Evolutionary conservation across 1,284 basidiomycete species (phyloP).

Genomic region (Thelephora terrestris): DNA sequence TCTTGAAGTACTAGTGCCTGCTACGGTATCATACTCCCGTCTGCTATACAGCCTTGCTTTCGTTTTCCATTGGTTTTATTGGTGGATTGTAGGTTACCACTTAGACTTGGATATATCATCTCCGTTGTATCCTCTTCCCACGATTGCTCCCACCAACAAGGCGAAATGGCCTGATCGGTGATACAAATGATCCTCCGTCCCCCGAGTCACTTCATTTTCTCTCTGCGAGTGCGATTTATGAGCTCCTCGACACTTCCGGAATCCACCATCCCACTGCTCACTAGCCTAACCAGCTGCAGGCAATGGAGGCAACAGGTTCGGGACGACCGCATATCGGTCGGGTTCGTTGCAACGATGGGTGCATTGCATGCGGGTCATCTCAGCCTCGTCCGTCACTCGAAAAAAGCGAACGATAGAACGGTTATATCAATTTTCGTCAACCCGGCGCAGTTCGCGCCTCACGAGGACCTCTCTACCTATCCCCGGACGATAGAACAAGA

Average conservation of each 20-base stretch:
- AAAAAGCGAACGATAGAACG: slow-evolving; percentile 76
- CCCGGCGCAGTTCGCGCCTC: slow-evolving; percentile 93
- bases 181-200: too few species aligned
- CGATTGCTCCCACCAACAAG: too few species aligned
- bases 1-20: too few species aligned
- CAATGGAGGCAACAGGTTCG: slow-evolving; percentile 68
- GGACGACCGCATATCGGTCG: slow-evolving; percentile 58
- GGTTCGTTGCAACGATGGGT: slow-evolving; percentile 96
- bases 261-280: slow-evolving; percentile 69
- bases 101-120: too few species aligned
- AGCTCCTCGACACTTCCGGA: slow-evolving; percentile 22
- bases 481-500: slow-evolving; percentile 74
- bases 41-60: too few species aligned
- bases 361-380: slow-evolving; percentile 92
- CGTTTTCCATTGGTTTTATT: too few species aligned
- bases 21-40: too few species aligned
- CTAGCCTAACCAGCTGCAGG: slow-evolving; percentile 58
- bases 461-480: slow-evolving; percentile 88
- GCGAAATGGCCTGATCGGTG: too few species aligned
- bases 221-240: too few species aligned
- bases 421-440: slow-evolving; percentile 97
- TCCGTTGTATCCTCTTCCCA: too few species aligned
- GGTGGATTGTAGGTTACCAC: too few species aligned
- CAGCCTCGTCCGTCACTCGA: slow-evolving; percentile 65
- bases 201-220: too few species aligned